Percentiles rank a stretch among this genome's conserved stretches.
These are phyloP conservation scores for Rhizoctonia solani DNA, from an alignment of 1,284 basidiomycete genomes.

Conservation along the genomic window DNA sequence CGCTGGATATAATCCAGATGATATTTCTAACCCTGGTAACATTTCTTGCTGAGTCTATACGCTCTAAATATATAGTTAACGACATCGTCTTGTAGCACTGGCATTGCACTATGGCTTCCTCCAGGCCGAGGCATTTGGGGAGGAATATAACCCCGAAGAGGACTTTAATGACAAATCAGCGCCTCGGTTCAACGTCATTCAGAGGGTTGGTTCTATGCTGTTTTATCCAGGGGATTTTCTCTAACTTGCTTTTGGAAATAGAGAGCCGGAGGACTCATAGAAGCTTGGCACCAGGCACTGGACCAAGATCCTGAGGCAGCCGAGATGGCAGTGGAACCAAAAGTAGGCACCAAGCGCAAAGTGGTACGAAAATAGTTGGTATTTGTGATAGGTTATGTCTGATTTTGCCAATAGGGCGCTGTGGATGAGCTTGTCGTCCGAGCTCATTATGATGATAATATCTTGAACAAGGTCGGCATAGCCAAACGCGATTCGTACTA, in stretches of 20 bases:
- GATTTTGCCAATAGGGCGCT: conserved; percentile 53
- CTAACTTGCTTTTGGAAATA: conserved; percentile 2
- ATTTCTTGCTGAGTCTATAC: conserved; percentile 41
- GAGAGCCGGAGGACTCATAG: conserved; percentile 72
- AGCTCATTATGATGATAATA: conserved; percentile 61
- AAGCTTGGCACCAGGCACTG: conserved; percentile 73
- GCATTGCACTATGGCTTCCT: conserved; percentile 88
- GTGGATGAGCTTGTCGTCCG: conserved; percentile 71
- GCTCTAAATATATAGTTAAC: conserved; percentile 16
- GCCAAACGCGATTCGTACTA: conserved; percentile 38
- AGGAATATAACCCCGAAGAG: conserved; percentile 74
- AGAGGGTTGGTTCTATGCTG: conserved; percentile 60
- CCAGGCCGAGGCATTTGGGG: conserved; percentile 88
- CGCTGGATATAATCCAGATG: conserved; percentile 84
- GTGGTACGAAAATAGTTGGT: conserved; percentile 53
- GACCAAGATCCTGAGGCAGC: conserved; percentile 65
- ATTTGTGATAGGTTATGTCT: not conserved
- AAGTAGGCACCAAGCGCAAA: conserved; percentile 64
- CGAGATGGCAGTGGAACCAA: conserved; percentile 51
- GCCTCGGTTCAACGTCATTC: conserved; percentile 78
- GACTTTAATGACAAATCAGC: conserved; percentile 76
- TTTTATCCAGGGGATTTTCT: conserved; percentile 25
- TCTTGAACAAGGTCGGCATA: conserved; percentile 63
- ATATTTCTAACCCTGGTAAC: conserved; percentile 90
- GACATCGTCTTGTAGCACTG: conserved; percentile 49